Conservation (phyloP, 2,329 filamentous ascomycete species). For the Tolypocladium paradoxum region DNA sequence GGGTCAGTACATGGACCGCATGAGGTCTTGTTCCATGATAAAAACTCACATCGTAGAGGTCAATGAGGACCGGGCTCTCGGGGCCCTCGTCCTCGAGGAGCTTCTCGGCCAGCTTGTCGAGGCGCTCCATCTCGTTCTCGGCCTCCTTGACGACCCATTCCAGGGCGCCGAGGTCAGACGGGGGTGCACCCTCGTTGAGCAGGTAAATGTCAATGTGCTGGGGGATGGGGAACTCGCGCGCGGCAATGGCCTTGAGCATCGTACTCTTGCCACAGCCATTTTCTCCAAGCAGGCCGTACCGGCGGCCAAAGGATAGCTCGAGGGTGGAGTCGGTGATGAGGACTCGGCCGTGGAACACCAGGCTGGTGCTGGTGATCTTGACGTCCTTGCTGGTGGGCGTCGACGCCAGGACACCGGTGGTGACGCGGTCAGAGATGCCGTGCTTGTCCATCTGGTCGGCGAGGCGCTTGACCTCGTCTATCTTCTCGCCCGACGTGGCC, state of each 20-base stretch:
- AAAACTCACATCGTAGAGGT: constrained; percentile 79
- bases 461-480: constrained; percentile 75
- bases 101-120: constrained; percentile 82
- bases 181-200: constrained; percentile 90
- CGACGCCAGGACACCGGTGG: constrained; percentile 89
- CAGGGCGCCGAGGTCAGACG: constrained; percentile 77
- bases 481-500: constrained; percentile 60
- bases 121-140: constrained; percentile 79
- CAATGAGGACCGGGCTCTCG: constrained; percentile 80
- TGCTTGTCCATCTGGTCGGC: constrained; percentile 91
- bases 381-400: constrained; percentile 79
- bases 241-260: constrained; percentile 87
- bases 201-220: constrained; percentile 98
- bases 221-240: constrained; percentile 90
- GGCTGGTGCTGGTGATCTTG: constrained; percentile 86
- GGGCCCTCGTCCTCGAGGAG: constrained; percentile 87
- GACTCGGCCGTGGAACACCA: constrained; percentile 97
- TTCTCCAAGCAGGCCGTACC: constrained; percentile 92
- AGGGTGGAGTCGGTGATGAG: constrained; percentile 89
- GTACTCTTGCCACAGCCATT: constrained; percentile 99
- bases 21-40: not conserved
- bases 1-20: not conserved
- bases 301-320: constrained; percentile 83
- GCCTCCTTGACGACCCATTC: constrained; percentile 97
- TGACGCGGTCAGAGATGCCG: constrained; percentile 93